A percentile compares a stretch with the other conserved stretches of the same genome.
These are phyloP conservation scores for Omphalotus olearius DNA, from an alignment of 1,284 basidiomycete species.

Conservation along the genomic window DNA sequence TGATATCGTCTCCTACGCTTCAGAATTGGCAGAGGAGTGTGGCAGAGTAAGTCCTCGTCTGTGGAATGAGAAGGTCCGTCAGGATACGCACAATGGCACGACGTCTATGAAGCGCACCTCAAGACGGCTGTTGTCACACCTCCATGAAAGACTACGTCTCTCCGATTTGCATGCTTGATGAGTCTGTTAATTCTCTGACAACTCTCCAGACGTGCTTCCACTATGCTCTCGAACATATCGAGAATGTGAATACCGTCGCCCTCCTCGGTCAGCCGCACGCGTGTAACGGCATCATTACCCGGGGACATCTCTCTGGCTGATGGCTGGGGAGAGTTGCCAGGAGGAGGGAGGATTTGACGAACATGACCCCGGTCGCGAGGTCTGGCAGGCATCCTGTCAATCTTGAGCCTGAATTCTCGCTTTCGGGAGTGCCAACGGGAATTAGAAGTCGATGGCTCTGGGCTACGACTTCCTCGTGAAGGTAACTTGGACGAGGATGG, in stretches of 20 bases:
- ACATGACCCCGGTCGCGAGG: neutral
- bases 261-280: slow-evolving; percentile 13
- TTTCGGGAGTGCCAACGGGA: slow-evolving; percentile 41
- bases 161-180: slow-evolving; percentile 46
- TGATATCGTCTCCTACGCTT: too few species aligned
- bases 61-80: too few species aligned
- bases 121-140: neutral
- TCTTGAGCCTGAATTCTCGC: slow-evolving; percentile 30
- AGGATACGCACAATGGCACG: too few species aligned
- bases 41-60: too few species aligned
- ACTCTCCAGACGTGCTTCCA: slow-evolving; percentile 70
- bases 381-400: neutral
- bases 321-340: too few species aligned
- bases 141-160: slow-evolving; percentile 19
- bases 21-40: too few species aligned
- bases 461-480: too few species aligned
- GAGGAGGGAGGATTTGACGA: neutral
- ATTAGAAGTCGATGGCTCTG: too few species aligned
- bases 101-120: too few species aligned
- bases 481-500: slow-evolving; percentile 20
- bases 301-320: slow-evolving; percentile 1
- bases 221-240: slow-evolving; percentile 64
- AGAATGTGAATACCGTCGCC: slow-evolving; percentile 43
- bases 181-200: slow-evolving; percentile 61
- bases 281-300: slow-evolving; percentile 12